Evolutionary conservation across 1,139 yeast species (phyloP).

Genomic region (Nakaseomyces sp.): DNA sequence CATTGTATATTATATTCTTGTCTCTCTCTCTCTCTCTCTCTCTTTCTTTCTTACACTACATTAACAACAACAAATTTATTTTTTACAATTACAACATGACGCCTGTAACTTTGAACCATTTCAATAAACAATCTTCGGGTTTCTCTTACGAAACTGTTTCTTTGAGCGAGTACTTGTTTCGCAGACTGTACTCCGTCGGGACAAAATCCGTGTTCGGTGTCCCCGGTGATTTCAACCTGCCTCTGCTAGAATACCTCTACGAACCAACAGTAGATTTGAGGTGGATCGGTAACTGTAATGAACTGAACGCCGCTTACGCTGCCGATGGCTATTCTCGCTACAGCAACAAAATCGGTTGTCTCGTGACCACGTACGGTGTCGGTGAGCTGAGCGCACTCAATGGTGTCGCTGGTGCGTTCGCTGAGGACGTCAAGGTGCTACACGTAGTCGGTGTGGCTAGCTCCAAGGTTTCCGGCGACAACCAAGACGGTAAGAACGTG

Average conservation of each 20-base stretch:
- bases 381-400: conserved; percentile 65
- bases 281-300: conserved; percentile 50
- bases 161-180: conserved; percentile 31
- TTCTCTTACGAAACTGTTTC: conserved; percentile 16
- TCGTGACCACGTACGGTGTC: conserved; percentile 63
- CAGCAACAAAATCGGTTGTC: conserved; percentile 47
- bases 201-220: conserved; percentile 36
- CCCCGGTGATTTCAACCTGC: conserved; percentile 54
- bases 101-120: conserved; percentile 3
- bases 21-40: too few relatives aligned
- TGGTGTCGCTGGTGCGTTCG: conserved; percentile 59
- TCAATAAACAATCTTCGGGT: conserved; percentile 2
- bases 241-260: conserved; percentile 47
- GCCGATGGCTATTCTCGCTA: conserved; percentile 64
- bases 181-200: conserved; percentile 24
- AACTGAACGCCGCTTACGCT: conserved; percentile 49
- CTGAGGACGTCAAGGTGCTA: conserved; percentile 54
- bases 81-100: too few relatives aligned
- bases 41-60: too few relatives aligned
- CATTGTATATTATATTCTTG: too few relatives aligned
- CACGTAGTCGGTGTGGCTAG: conserved; percentile 63
- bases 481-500: conserved; percentile 43
- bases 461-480: conserved; percentile 32
- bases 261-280: conserved; percentile 19
- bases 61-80: neutral